These are phyloP conservation scores for rapeseed (Brassica napus) DNA, from an alignment of 345 rosid genomes.

Conservation along the genomic window DNA sequence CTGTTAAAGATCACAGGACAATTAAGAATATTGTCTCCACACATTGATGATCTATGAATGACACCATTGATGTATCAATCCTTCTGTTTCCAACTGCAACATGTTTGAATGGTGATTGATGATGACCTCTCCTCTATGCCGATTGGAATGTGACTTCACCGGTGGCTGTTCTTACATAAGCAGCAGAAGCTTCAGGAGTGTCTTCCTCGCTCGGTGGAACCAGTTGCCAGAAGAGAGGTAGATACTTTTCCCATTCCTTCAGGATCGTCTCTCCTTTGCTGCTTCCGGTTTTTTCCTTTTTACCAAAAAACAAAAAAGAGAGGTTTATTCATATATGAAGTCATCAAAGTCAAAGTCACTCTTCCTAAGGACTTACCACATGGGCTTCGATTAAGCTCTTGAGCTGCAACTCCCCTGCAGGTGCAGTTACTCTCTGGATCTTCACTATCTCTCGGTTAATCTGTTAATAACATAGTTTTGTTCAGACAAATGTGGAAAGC, in stretches of 20 bases:
- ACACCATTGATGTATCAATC: conserved; percentile 31
- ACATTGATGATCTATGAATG: conserved; percentile 32
- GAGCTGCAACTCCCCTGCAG: conserved; percentile 94
- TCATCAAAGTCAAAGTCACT: conserved; percentile 4
- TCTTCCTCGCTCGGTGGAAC: conserved; percentile 99
- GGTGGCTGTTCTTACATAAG: conserved; percentile 61
- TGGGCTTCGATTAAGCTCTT: conserved; percentile 89
- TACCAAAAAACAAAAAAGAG: conserved; percentile 6
- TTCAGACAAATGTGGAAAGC: conserved; percentile 5
- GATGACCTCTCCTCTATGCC: conserved; percentile 48
- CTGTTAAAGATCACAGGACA: conserved; percentile 31
- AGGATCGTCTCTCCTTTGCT: conserved; percentile 72
- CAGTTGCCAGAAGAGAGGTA: conserved; percentile 89
- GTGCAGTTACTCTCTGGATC: conserved; percentile 90
- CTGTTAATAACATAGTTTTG: conserved; percentile 39
- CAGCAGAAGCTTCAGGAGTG: conserved; percentile 92
- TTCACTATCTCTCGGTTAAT: conserved; percentile 90
- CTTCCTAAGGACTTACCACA: conserved; percentile 62
- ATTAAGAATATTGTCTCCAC: conserved; percentile 26
- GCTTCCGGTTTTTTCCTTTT: conserved; percentile 94
- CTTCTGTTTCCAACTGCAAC: conserved; percentile 26
- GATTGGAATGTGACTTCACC: conserved; percentile 79
- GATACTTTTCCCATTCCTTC: conserved; percentile 76
- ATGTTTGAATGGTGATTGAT: conserved; percentile 5
- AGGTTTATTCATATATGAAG: background rate